Percentiles rank a stretch among this genome's conserved stretches.
Evolutionary conservation across 2,329 filamentous ascomycete genomes (phyloP).

Genomic region (Zalaria sp.): DNA sequence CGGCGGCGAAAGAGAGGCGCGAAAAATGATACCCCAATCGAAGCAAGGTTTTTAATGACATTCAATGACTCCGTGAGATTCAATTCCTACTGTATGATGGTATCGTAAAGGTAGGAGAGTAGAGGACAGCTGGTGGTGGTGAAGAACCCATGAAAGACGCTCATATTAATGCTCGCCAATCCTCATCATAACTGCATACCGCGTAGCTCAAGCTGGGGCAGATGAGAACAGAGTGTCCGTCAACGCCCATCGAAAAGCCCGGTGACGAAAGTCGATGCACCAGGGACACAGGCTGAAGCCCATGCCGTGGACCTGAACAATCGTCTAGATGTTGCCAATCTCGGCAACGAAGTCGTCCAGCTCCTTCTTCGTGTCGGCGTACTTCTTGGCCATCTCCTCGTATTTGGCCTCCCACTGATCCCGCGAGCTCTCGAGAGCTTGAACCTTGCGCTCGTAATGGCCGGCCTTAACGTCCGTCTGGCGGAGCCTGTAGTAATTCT

Average conservation of each 20-base stretch:
- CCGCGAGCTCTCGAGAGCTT: constrained; percentile 81
- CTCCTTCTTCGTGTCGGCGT: constrained; percentile 71
- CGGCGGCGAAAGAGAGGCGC: constrained; percentile 46
- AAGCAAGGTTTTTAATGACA: too few relatives aligned
- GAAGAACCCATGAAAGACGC: not conserved
- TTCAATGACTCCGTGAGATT: too few relatives aligned
- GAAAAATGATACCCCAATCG: constrained; percentile 16
- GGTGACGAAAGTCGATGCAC: too few relatives aligned
- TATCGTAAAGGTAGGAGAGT: constrained; percentile 3
- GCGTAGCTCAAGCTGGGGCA: too few relatives aligned
- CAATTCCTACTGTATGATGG: constrained; percentile 2
- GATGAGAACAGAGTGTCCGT: too few relatives aligned
- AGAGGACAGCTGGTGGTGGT: not conserved
- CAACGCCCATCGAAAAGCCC: too few relatives aligned
- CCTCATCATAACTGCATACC: not conserved
- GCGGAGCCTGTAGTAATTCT: constrained; percentile 56
- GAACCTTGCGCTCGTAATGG: constrained; percentile 98
- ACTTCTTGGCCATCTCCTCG: constrained; percentile 93
- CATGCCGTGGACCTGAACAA: too few relatives aligned
- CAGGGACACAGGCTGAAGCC: too few relatives aligned
- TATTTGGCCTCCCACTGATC: constrained; percentile 97
- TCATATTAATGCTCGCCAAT: not conserved
- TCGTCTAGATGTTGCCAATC: constrained; percentile 79
- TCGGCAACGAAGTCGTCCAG: constrained; percentile 80
- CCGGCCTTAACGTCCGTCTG: constrained; percentile 99